phyloP scores from a whole-genome alignment of 2,329 filamentous ascomycete species.

The Neonectria neomacrospora region DNA sequence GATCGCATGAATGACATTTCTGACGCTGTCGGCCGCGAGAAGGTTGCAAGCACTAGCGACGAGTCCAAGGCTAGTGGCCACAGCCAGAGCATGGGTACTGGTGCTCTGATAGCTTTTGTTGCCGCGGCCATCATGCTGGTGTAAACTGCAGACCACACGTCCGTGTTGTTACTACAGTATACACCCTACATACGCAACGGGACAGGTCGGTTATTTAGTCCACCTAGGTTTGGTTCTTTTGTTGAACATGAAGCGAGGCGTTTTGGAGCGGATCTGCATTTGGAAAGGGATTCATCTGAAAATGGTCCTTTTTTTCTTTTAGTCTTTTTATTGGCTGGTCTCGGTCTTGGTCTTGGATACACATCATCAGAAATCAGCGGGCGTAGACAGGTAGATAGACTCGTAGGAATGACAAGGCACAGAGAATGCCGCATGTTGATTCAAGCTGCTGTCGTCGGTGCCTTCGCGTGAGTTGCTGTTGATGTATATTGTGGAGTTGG shows the following conservation, averaged over 20 bases:
- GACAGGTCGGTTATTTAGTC: slow-evolving; percentile 17
- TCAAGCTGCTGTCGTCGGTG: background rate
- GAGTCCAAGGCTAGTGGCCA: slow-evolving; percentile 33
- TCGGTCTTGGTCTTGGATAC: background rate
- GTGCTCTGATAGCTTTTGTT: slow-evolving; percentile 57
- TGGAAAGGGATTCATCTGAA: slow-evolving; percentile 14
- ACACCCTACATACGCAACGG: slow-evolving; percentile 1
- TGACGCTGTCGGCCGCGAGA: slow-evolving; percentile 50
- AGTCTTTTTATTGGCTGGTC: background rate
- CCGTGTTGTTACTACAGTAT: background rate
- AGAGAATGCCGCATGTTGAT: slow-evolving; percentile 11
- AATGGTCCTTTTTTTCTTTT: background rate
- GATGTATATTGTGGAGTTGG: slow-evolving; percentile 13
- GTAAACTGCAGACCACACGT: slow-evolving; percentile 23
- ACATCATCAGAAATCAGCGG: slow-evolving; percentile 4
- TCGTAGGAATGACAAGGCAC: slow-evolving; percentile 16
- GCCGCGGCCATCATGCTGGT: slow-evolving; percentile 54
- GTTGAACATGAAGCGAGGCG: slow-evolving; percentile 41
- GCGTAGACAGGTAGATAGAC: slow-evolving; percentile 9
- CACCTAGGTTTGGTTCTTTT: slow-evolving; percentile 22
- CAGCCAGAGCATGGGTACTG: slow-evolving; percentile 46
- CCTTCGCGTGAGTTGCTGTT: background rate
- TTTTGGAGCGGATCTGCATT: slow-evolving; percentile 34
- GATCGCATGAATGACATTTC: slow-evolving; percentile 73
- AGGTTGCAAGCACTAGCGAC: slow-evolving; percentile 26